Evolutionary conservation across 2,329 filamentous ascomycete genomes (phyloP).

Genomic region (Talaromyces sp.): DNA sequence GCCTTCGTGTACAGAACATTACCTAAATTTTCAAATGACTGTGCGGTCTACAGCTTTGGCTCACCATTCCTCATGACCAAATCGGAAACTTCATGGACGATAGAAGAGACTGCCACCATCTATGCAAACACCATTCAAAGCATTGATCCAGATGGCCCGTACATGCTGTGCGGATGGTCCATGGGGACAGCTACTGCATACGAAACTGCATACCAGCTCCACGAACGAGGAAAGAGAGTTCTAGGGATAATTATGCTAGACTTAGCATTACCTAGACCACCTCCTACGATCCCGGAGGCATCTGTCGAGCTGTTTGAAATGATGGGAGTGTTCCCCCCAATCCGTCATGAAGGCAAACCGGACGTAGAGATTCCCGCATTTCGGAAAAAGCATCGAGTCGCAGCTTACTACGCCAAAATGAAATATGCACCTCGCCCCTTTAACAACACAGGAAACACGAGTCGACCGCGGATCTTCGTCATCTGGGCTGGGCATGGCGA

Average conservation of each 20-base stretch:
- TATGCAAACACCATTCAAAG: not conserved
- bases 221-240: not conserved
- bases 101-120: slow-evolving; percentile 4
- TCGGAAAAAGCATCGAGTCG: not conserved
- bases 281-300: slow-evolving; percentile 2
- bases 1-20: slow-evolving; percentile 1
- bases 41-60: slow-evolving; percentile 1
- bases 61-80: slow-evolving; percentile 3
- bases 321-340: not conserved
- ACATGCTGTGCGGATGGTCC: slow-evolving; percentile 1
- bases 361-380: slow-evolving; percentile 1
- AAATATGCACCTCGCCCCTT: not conserved
- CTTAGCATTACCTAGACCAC: slow-evolving; percentile 1
- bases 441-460: not conserved
- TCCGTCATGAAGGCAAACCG: not conserved
- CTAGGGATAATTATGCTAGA: slow-evolving; percentile 4
- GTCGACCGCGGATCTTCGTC: not conserved
- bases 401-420: slow-evolving; percentile 2
- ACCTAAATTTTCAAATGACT: slow-evolving; percentile 5
- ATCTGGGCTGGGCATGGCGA: slow-evolving; percentile 3
- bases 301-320: not conserved
- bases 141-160: not conserved
- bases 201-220: slow-evolving; percentile 3
- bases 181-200: slow-evolving; percentile 2
- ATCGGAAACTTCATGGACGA: slow-evolving; percentile 1